Conservation (phyloP, 768 basidiomycete species). For the Tricholoma matsutake region DNA sequence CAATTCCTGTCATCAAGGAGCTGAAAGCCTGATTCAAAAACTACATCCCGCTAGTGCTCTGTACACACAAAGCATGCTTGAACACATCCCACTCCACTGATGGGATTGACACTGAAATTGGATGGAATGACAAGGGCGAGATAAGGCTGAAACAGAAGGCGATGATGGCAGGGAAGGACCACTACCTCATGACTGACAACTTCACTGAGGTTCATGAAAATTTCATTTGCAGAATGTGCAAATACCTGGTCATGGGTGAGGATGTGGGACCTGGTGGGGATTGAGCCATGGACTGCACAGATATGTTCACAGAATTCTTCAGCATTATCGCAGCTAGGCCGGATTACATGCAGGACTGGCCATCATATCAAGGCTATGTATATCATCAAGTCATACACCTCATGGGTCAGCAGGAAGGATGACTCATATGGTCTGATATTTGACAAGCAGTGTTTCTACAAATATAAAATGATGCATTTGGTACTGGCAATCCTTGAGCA, state of each 20-base stretch:
- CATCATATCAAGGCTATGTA: not conserved
- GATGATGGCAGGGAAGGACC: not conserved
- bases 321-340: not conserved
- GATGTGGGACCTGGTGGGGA: not conserved
- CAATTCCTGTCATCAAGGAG: not conserved
- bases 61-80: not conserved
- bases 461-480: not conserved
- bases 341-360: not conserved
- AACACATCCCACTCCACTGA: not conserved
- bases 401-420: not conserved
- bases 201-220: not conserved
- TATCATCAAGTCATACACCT: not conserved
- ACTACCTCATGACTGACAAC: not conserved
- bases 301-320: not conserved
- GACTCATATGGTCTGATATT: not conserved
- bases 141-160: not conserved
- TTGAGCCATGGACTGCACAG: not conserved
- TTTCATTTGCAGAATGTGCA: not conserved
- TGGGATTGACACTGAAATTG: not conserved
- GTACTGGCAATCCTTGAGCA: not conserved
- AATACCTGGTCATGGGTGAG: not conserved
- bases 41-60: not conserved
- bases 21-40: not conserved
- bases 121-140: not conserved
- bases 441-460: not conserved